Evolutionary conservation across 2,329 filamentous ascomycete species (phyloP).

Genomic region (Metarhizium humberi): DNA sequence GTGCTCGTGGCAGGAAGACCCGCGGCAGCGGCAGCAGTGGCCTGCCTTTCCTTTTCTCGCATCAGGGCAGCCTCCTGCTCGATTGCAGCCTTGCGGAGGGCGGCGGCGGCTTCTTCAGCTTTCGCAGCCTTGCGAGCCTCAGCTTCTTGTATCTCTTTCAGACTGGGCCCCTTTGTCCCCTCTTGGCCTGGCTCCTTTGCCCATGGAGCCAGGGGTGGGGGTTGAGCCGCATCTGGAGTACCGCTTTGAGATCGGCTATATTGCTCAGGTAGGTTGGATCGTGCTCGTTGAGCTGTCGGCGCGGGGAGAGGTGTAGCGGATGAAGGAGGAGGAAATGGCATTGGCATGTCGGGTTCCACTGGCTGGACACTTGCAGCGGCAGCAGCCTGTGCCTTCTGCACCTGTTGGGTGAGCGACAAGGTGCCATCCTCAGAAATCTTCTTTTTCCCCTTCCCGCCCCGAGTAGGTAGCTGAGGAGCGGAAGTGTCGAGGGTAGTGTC

Average conservation of each 20-base stretch:
- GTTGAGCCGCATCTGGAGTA: slow-evolving; percentile 54
- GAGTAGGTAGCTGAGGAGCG: slow-evolving; percentile 5
- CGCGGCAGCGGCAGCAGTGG: slow-evolving; percentile 49
- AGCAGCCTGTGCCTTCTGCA: slow-evolving; percentile 61
- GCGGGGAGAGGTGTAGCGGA: slow-evolving; percentile 78
- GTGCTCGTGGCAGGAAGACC: slow-evolving; percentile 82
- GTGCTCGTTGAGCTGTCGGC: slow-evolving; percentile 75
- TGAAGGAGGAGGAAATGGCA: slow-evolving; percentile 63
- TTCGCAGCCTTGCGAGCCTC: slow-evolving; percentile 91
- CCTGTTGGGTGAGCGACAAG: slow-evolving; percentile 73
- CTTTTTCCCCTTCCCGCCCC: slow-evolving; percentile 18
- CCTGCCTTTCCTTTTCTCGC: slow-evolving; percentile 47
- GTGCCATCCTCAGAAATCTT: slow-evolving; percentile 22
- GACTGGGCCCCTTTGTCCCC: slow-evolving; percentile 72
- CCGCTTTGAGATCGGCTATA: slow-evolving; percentile 64
- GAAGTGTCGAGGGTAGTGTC: not conserved
- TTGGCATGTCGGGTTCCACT: slow-evolving; percentile 55
- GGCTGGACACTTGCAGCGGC: slow-evolving; percentile 37
- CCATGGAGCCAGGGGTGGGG: slow-evolving; percentile 83
- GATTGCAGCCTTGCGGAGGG: slow-evolving; percentile 64
- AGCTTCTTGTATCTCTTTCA: slow-evolving; percentile 94
- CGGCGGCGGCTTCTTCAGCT: slow-evolving; percentile 70
- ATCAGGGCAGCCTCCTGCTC: slow-evolving; percentile 66
- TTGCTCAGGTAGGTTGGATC: slow-evolving; percentile 74
- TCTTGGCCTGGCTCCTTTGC: slow-evolving; percentile 71